Evolutionary conservation across 2,329 filamentous ascomycete genomes (phyloP).

Genomic region (Endothia cerciana): DNA sequence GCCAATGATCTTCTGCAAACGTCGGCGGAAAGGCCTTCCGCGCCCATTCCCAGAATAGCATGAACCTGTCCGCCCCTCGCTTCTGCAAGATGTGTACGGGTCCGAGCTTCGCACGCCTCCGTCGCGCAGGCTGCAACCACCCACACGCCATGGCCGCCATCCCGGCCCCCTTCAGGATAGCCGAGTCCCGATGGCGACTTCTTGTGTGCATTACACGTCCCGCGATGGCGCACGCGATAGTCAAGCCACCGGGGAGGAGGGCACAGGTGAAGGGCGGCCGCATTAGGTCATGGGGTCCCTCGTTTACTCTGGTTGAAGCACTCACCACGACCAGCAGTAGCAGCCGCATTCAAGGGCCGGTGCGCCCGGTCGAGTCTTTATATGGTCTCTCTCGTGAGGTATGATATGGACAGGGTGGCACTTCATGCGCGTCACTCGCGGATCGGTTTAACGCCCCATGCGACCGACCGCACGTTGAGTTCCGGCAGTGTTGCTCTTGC

Average conservation of each 20-base stretch:
- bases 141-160: slow-evolving; percentile 21
- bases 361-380: neutral
- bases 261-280: slow-evolving; percentile 18
- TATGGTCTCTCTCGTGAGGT: neutral
- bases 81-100: neutral
- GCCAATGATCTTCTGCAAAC: neutral
- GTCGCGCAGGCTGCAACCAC: slow-evolving; percentile 22
- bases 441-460: slow-evolving; percentile 24
- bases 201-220: slow-evolving; percentile 3
- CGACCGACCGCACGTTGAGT: slow-evolving; percentile 13
- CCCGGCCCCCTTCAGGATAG: slow-evolving; percentile 11
- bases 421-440: neutral
- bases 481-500: slow-evolving; percentile 21
- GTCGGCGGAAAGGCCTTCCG: neutral
- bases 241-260: slow-evolving; percentile 21
- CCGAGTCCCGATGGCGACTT: neutral
- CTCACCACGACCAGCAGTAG: neutral
- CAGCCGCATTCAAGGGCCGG: neutral
- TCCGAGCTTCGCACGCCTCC: neutral
- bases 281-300: slow-evolving; percentile 16
- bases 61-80: neutral
- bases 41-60: neutral
- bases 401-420: neutral
- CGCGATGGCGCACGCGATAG: slow-evolving; percentile 17
- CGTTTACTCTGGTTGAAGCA: neutral